phyloP scores from a whole-genome alignment of 257 asterid genomes.

The Mentha longifolia region DNA sequence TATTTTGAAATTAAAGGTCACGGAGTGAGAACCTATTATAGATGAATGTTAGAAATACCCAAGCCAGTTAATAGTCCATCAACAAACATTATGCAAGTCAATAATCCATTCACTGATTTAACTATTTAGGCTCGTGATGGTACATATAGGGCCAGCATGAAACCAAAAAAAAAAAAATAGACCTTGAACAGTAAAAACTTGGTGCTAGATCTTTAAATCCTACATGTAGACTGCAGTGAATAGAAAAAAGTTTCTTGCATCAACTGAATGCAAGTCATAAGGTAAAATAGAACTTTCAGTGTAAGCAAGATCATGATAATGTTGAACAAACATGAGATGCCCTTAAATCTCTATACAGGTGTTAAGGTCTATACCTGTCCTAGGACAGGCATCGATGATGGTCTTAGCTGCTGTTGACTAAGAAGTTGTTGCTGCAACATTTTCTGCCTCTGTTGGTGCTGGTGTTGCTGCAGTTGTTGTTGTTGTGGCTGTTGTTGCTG shows the following conservation, averaged over 20 bases:
- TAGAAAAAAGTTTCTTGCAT: slow-evolving; percentile 17
- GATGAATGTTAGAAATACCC: not conserved
- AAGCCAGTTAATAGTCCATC: not conserved
- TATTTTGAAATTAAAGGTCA: not conserved
- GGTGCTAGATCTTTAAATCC: slow-evolving; percentile 10
- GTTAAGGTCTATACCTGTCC: slow-evolving; percentile 69
- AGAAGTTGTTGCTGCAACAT: slow-evolving; percentile 87
- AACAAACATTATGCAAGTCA: not conserved
- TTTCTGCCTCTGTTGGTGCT: slow-evolving; percentile 83
- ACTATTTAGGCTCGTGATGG: not conserved
- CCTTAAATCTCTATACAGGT: slow-evolving; percentile 10
- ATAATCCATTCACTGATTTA: slow-evolving; percentile 2
- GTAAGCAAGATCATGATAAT: not conserved
- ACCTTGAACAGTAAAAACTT: slow-evolving; percentile 9
- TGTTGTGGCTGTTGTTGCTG: slow-evolving; percentile 80
- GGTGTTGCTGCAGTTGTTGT: slow-evolving; percentile 58
- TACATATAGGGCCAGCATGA: not conserved
- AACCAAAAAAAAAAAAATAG: not conserved
- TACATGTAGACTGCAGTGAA: slow-evolving; percentile 1
- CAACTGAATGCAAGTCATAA: slow-evolving; percentile 21
- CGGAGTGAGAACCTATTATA: not conserved
- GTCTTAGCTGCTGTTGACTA: slow-evolving; percentile 83
- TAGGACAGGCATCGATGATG: slow-evolving; percentile 75
- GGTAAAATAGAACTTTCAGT: not conserved
- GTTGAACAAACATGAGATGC: slow-evolving; percentile 11